These are phyloP conservation scores for Paecilomyces formosus DNA, from an alignment of 2,329 filamentous ascomycete species.

Conservation along the genomic window DNA sequence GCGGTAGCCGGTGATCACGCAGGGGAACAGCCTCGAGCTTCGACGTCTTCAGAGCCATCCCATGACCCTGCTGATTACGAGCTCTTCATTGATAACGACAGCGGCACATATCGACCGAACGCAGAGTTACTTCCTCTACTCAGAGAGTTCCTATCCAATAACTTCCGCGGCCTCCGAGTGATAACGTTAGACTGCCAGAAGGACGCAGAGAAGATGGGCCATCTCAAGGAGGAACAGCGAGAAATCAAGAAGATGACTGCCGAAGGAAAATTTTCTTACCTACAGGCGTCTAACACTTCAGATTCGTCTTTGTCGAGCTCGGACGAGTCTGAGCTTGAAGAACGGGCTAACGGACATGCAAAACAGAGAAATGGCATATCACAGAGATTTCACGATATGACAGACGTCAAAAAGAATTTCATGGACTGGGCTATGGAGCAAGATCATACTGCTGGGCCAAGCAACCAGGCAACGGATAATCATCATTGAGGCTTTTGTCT, in stretches of 20 bases:
- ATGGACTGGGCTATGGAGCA: constrained; percentile 25
- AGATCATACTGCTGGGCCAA: constrained; percentile 5
- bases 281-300: constrained; percentile 42
- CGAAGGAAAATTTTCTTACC: constrained; percentile 43
- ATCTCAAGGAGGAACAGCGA: constrained; percentile 70
- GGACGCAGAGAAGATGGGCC: constrained; percentile 63
- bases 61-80: constrained; percentile 61
- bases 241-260: constrained; percentile 62
- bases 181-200: constrained; percentile 63
- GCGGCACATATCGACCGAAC: constrained; percentile 85
- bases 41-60: constrained; percentile 34
- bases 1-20: constrained; percentile 8
- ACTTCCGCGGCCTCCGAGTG: constrained; percentile 71
- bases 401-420: constrained; percentile 29
- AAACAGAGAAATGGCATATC: constrained; percentile 21
- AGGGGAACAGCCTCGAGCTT: constrained; percentile 23
- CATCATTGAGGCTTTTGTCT: neutral
- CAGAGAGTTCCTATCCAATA: constrained; percentile 59
- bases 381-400: constrained; percentile 25
- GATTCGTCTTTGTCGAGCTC: constrained; percentile 42
- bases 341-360: constrained; percentile 16
- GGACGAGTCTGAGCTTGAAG: constrained; percentile 53
- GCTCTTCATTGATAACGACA: constrained; percentile 90
- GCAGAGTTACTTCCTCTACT: constrained; percentile 66
- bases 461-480: neutral